Base-by-base conservation (phyloP, 2,329 filamentous ascomycete genomes). In the Colletotrichum sp. region DNA sequence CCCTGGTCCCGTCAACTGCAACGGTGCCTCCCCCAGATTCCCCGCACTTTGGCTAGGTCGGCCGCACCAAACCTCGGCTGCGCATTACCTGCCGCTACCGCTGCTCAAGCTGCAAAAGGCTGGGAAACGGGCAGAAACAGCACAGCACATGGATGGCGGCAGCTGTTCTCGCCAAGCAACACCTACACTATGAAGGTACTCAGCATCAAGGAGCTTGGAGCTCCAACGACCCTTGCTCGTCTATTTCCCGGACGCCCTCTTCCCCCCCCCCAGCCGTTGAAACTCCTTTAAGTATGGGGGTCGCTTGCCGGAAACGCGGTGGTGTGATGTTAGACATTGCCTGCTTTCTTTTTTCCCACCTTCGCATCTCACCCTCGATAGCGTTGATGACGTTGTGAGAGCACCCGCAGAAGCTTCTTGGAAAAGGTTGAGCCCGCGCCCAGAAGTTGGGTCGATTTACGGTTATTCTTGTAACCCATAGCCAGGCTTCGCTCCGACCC, bases 31-130 rank as follows among this genome's bases (percentile, higher is more conserved):
- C 69, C 69, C 73, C 44, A 19, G 57, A 72, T 64, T 59, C 73
- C 73, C 73, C 73, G 73, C 73, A 76, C 69, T 64, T 64, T 63
- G 44, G 22, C 3, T 29, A n/a, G n/a, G n/a, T n/a, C 34, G 57
- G 59, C 15, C 39, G 69, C 57, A 29, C 69, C 72, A 76, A 32
- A 73, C 73, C 69, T 76, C 73, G 73, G 73, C 73, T 73, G 63
- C 73, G 22, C 63, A 34, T 49, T 66, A 25, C 57, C 44, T 49
- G 44, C 44, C 44, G 44, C 44, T 49, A 22, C 44, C 44, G 44
- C 44, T 22, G 44, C 6, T 49, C 19, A 49, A 62, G 34, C 61
- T 69, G 67, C 67, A 62, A 30, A 25, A 27, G 39, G n/a, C 27
- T 55, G 29, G 39, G 52, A n/a, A 16, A 57, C 61, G 39, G 9